Evolutionary conservation across 1,139 yeast species (phyloP), one percentile per base, ranked within the genome.

Genomic region (Saccharomyces pastorianus): DNA sequence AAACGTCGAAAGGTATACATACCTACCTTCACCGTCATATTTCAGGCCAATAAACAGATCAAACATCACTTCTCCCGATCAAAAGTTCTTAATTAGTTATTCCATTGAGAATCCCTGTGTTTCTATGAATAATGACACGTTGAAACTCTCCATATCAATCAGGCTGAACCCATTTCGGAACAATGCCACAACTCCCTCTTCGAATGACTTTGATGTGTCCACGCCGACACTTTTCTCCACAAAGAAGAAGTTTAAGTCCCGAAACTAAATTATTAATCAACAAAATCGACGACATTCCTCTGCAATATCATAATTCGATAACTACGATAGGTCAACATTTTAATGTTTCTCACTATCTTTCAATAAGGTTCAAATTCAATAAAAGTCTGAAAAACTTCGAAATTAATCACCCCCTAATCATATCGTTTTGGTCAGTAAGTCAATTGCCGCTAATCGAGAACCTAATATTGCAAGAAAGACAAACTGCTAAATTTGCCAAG

Each of bases 401-500:
- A 48, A 67, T 80, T 6, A 65, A 73, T 25, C 72, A 81, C 14
- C 86, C 85, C 0, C 68, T 83, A 3, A 79, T 79, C 0, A 74
- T 83, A 0, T 72, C 84, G 51, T 83, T 85, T 1, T 68, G 81
- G 83, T 66, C 71, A 76, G 53, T 62, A 55, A 23, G 75, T 73
- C 64, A 77, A 79, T 54, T 76, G 69, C 54, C 75, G 74, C 61
- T 66, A 77, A 49, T 71, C 75, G 60, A 75, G 67, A 64, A 82
- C 80, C 51, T 65, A 78, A 80, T 83, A n/a, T 64, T 75, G 59
- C 72, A 73, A 51, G 85, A 83, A 64, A 78, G 81, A 57, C 79
- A 76, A 46, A 58, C 70, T 29, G 80, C 84, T 23, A 72, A 70
- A 51, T 58, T 63, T 60, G 67, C 69, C 14, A 57, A 66, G 55